phyloP scores from a whole-genome alignment of 2,329 filamentous ascomycete species.

The Helotiales sp. region DNA sequence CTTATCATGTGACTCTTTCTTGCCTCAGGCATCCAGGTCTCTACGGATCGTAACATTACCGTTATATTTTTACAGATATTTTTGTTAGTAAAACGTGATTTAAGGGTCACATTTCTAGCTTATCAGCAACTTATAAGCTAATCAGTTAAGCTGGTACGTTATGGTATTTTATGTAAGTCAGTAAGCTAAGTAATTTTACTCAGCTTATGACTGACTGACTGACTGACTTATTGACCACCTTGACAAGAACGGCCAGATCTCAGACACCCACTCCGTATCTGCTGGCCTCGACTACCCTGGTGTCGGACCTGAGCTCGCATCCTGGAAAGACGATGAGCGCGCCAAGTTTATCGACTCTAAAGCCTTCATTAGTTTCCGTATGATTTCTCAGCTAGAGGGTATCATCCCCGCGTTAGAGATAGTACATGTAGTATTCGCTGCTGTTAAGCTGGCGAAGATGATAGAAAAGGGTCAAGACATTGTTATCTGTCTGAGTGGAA shows the following conservation, averaged over 20 bases:
- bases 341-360: conserved; percentile 91
- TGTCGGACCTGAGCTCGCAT: conserved; percentile 88
- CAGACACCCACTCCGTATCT: conserved; percentile 94
- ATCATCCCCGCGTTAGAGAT: conserved; percentile 97
- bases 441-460: conserved; percentile 87
- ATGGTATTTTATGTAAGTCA: too few relatives aligned
- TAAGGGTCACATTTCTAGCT: too few relatives aligned
- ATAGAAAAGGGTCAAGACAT: conserved; percentile 89
- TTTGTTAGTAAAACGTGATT: too few relatives aligned
- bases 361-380: conserved; percentile 84
- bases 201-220: too few relatives aligned
- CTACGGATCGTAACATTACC: too few relatives aligned
- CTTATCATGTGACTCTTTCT: too few relatives aligned
- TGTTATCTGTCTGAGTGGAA: conserved; percentile 90
- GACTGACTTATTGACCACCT: too few relatives aligned
- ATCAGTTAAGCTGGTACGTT: too few relatives aligned
- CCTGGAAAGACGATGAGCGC: conserved; percentile 89
- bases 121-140: too few relatives aligned
- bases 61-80: too few relatives aligned
- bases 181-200: too few relatives aligned
- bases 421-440: conserved; percentile 89
- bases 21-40: too few relatives aligned
- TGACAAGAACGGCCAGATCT: conserved; percentile 92
- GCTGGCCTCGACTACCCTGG: conserved; percentile 97
- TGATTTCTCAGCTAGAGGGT: conserved; percentile 86